A percentile compares a stretch with the other conserved stretches of the same genome.
Evolutionary conservation across 345 rosid species (phyloP).

Genomic region (Crucihimalaya himalaica): DNA sequence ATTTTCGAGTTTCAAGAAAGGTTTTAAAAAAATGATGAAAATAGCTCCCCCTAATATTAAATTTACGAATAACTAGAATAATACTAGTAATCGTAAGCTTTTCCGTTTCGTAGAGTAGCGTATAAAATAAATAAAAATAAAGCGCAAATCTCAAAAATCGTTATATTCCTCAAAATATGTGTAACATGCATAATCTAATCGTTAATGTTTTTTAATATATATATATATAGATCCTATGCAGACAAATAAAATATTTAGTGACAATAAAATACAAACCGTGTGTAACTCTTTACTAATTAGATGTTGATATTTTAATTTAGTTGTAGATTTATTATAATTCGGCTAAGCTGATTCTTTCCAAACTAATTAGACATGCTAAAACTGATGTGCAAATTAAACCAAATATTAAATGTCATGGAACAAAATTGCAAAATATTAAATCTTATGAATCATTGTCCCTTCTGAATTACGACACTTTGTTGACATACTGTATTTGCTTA

Average conservation of each 20-base stretch:
- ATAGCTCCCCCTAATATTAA: neutral
- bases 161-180: slow-evolving; percentile 7
- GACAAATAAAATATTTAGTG: neutral
- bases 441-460: too few species aligned
- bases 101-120: neutral
- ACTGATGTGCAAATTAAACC: neutral
- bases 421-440: too few species aligned
- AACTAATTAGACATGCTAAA: neutral
- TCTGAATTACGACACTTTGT: too few species aligned
- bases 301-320: neutral
- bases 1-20: slow-evolving; percentile 1
- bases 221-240: neutral
- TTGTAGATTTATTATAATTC: neutral
- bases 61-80: neutral
- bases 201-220: neutral
- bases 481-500: too few species aligned
- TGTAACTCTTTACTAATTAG: neutral
- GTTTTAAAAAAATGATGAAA: neutral
- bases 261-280: neutral
- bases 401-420: too few species aligned
- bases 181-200: neutral
- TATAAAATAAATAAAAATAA: neutral
- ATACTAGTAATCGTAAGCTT: neutral
- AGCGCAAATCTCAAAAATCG: slow-evolving; percentile 12
- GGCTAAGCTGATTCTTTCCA: neutral